Evolutionary conservation across 805 yeast genomes (phyloP), one percentile per base, ranked within the genome.

Genomic region (Millerozyma miso): DNA sequence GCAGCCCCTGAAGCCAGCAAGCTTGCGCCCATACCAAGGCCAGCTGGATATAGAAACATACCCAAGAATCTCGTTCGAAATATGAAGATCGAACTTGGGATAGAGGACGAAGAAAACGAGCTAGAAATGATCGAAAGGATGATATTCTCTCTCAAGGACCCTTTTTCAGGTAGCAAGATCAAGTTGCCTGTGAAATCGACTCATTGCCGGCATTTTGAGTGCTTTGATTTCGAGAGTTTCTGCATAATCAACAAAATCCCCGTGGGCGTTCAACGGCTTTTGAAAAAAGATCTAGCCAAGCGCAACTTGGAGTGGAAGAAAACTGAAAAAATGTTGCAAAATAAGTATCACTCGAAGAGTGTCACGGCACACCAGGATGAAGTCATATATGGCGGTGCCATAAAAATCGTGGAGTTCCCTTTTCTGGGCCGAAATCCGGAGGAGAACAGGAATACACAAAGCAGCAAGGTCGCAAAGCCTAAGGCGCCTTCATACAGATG

Each of bases 221-320:
- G 75, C 50, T 71, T 71, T 52, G 76, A 71, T 44, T 67, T 61
- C 40, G 67, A 68, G 10, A 67, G 53, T 33, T 71, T 71, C 41
- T 71, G 75, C 48, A 41, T 58, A 14, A 68, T 68, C 46, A 63
- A 69, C 46, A 63, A 56, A 20, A 57, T 71, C 4, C 60, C 68
- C 12, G 49, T 47, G 3, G 67, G 67, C 1, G 52, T 60, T 6
- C 48, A 50, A 35, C 41, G 39, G 10, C 41, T 50, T 2, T 47
- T 63, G 2, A 55, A 54, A 34, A 62, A 56, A 37, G 62, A 58
- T 3, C 48, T 70, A 34, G 50, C 62, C 17, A 48, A 50, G 31
- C 58, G 57, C 42, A 62, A 62, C 33, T 40, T 55, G 34, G 62
- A 37, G 19, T 26, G 19, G 33, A 20, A 26, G 32, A 39, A 37